Base-by-base conservation (phyloP, 1,284 basidiomycete genomes). In the Mycena sp. region DNA sequence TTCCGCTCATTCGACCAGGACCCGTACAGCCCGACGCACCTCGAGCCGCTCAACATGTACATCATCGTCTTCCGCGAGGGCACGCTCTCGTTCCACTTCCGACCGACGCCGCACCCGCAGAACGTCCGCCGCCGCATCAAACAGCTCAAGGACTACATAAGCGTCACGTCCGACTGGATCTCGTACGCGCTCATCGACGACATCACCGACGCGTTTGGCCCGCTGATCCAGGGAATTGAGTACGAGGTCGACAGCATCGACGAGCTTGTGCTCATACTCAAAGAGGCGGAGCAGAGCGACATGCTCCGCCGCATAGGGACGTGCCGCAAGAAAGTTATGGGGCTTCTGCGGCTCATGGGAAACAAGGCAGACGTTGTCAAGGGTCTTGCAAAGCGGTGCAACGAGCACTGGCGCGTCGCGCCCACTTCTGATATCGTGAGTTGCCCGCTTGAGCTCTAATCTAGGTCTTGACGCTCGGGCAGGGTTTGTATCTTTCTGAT, bases 281-380 rank as follows among this genome's bases (percentile, higher is more conserved):
- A 98, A 74, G 89, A 88, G 62, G 85, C 87, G 8, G 89, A 91
- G 74, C 88, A 89, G 77, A 89, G 84, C 62, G 89, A 90, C 79
- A 90, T 90, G 89, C 78, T 90, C 61, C 80, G 83, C 79, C 91
- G 97, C 73, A 99, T 99, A 78, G 98, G 98, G 56, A 98, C 96
- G 0, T 99, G 98, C 81, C 89, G 98, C 64, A 99, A 99, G 86
- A 99, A 99, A 83, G 98, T 99, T 78, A 99, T 99, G 98, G 98
- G 98, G 39, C 84, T 99, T 50, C 83, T 99, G 64, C 83, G 94
- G 75, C 84, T 99, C 66, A 99, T 99, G 97, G 98, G 98, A 50
- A 99, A 98, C 84, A 99, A 99, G 86, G 98, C 98, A 60, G 98
- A 99, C 80, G 98, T 99, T 73, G 98, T 99, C 74, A 99, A 99